Base-by-base conservation (phyloP, 169 alveolate species). In the Cyclospora cayetanensis region DNA sequence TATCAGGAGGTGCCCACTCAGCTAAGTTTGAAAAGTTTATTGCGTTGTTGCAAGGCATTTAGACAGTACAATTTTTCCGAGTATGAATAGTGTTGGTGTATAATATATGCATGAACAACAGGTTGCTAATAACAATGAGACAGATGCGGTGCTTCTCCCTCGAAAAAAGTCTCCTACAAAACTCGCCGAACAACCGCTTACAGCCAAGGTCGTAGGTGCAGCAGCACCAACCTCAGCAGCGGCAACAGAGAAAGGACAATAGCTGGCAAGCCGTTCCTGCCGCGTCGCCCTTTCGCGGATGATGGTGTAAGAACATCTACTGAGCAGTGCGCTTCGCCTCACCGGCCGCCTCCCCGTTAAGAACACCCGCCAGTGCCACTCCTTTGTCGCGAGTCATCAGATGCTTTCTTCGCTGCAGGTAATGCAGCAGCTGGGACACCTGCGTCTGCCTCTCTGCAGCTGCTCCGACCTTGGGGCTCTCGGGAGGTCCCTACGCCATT, bases 231-330 rank as follows among this genome's bases (percentile, higher is more conserved):
- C 20, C 20, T 41, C 86, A 9, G 22, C 83, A 43, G 66, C 39
- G 66, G 68, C 3, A 76, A 66, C 84, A 43, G 39, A 41, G 18
- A 55, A 7, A 22, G 68, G 9, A 43, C 34, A 43, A 29, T 42
- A 66, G 66, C 86, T 43, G 25, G 42, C 86, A n/a, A 43, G 86
- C 86, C 66, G 25, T 76, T 27, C 86, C 31, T 76, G 86, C 68
- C 50, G 65, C 86, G 5, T n/a, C n/a, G n/a, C n/a, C n/a, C n/a
- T n/a, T n/a, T n/a, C n/a, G n/a, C n/a, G n/a, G n/a, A n/a, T n/a
- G n/a, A n/a, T n/a, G n/a, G n/a, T n/a, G n/a, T n/a, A n/a, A n/a
- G n/a, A n/a, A n/a, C n/a, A n/a, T n/a, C n/a, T n/a, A n/a, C n/a
- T n/a, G n/a, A n/a, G n/a, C n/a, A n/a, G n/a, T n/a, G n/a, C n/a